Evolutionary conservation across 345 rosid genomes (phyloP).

Genomic region (Dipteronia dyeriana): DNA sequence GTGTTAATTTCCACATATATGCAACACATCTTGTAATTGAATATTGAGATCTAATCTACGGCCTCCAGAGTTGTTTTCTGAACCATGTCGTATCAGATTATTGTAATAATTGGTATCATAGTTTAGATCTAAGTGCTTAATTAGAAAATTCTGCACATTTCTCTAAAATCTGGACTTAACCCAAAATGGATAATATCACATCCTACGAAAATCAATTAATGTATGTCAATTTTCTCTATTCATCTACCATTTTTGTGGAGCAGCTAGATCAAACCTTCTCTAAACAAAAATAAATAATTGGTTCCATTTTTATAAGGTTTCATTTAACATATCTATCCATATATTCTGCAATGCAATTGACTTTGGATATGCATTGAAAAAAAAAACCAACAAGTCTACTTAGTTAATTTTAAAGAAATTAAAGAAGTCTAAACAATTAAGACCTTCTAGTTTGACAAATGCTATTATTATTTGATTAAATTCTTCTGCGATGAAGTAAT

Average conservation of each 20-base stretch:
- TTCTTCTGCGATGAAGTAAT: neutral
- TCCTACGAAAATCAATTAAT: no score
- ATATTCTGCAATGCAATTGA: conserved; percentile 12
- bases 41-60: no score
- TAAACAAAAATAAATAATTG: neutral
- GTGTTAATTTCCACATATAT: no score
- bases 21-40: no score
- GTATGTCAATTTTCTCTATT: neutral
- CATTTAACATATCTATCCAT: neutral
- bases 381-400: conserved; percentile 13
- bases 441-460: conserved; percentile 19
- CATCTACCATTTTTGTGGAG: neutral
- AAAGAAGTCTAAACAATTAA: neutral
- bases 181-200: neutral
- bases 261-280: neutral
- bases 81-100: no score
- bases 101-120: no score
- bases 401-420: neutral
- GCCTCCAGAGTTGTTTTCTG: no score
- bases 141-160: no score
- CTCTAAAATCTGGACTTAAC: neutral
- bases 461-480: neutral
- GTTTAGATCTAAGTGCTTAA: neutral
- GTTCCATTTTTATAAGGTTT: no score
- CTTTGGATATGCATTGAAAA: conserved; percentile 2